A percentile compares a stretch with the other conserved stretches of the same genome.
These are phyloP conservation scores for Fusarium euwallaceae DNA, from an alignment of 2,329 filamentous ascomycete genomes.

Conservation along the genomic window DNA sequence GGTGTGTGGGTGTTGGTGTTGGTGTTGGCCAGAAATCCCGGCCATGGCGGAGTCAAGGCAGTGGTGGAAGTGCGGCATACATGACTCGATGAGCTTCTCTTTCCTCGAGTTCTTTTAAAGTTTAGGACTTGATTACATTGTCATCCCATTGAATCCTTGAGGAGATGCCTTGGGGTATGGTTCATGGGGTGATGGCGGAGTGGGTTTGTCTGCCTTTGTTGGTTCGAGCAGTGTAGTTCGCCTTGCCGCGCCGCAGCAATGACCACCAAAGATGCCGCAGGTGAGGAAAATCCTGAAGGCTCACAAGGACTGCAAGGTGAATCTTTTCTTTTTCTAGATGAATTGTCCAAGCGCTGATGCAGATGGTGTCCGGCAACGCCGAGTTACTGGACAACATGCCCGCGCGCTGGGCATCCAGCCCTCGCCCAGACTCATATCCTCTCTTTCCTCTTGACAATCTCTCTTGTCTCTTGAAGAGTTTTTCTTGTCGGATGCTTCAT, in stretches of 20 bases:
- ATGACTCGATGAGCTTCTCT: neutral
- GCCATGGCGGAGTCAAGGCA: constrained; percentile 4
- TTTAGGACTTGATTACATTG: neutral
- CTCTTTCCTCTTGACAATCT: neutral
- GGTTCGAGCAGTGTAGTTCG: neutral
- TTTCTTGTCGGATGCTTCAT: neutral
- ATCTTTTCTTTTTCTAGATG: neutral
- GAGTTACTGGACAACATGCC: neutral
- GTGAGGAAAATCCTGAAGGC: neutral
- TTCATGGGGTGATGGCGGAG: neutral
- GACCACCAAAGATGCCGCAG: neutral
- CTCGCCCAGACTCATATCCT: neutral
- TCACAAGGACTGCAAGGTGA: neutral
- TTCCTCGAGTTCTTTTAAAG: neutral
- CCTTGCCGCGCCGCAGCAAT: neutral
- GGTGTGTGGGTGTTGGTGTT: neutral
- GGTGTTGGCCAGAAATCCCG: neutral
- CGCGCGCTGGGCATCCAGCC: neutral
- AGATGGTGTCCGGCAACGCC: neutral
- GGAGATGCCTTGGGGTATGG: neutral
- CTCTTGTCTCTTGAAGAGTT: neutral
- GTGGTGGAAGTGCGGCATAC: neutral
- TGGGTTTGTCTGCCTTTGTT: neutral
- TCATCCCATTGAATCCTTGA: neutral
- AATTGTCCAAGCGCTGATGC: neutral